phyloP scores from a whole-genome alignment of 2,329 filamentous ascomycete species.

The Penicillium sp. region DNA sequence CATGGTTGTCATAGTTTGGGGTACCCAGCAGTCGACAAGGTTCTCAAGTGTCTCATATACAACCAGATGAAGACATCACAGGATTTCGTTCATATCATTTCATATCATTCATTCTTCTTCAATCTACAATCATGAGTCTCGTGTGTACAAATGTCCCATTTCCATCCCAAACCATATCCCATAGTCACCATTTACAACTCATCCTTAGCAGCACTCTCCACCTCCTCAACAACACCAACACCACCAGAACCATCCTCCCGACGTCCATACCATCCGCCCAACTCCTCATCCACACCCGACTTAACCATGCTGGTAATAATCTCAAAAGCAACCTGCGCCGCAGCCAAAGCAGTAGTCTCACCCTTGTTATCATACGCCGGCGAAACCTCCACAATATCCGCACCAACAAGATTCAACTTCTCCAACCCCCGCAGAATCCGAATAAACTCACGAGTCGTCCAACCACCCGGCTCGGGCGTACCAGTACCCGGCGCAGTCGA shows the following conservation, averaged over 20 bases:
- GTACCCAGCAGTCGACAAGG: not conserved
- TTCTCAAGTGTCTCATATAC: no score
- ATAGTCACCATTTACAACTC: slow-evolving; percentile 34
- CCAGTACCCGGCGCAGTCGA: slow-evolving; percentile 76
- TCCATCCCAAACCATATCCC: not conserved
- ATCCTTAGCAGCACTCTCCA: slow-evolving; percentile 34
- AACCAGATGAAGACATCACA: not conserved
- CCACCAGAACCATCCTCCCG: slow-evolving; percentile 34
- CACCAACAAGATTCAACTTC: slow-evolving; percentile 81
- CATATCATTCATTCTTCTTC: slow-evolving; percentile 25
- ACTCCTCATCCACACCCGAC: slow-evolving; percentile 46
- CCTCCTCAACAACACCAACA: slow-evolving; percentile 15
- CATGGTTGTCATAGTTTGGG: not conserved
- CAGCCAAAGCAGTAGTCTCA: slow-evolving; percentile 82
- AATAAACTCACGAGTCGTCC: slow-evolving; percentile 88
- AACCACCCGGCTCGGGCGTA: slow-evolving; percentile 87
- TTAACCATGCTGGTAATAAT: slow-evolving; percentile 71
- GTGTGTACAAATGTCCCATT: slow-evolving; percentile 14
- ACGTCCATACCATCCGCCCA: slow-evolving; percentile 50
- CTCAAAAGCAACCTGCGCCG: slow-evolving; percentile 83
- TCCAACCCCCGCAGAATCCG: slow-evolving; percentile 82
- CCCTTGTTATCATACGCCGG: slow-evolving; percentile 82
- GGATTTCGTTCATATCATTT: slow-evolving; percentile 5
- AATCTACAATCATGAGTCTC: slow-evolving; percentile 30
- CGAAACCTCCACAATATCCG: slow-evolving; percentile 87